phyloP scores from a whole-genome alignment of 176 grass and related monocot species.

The Cymbopogon citratus region DNA sequence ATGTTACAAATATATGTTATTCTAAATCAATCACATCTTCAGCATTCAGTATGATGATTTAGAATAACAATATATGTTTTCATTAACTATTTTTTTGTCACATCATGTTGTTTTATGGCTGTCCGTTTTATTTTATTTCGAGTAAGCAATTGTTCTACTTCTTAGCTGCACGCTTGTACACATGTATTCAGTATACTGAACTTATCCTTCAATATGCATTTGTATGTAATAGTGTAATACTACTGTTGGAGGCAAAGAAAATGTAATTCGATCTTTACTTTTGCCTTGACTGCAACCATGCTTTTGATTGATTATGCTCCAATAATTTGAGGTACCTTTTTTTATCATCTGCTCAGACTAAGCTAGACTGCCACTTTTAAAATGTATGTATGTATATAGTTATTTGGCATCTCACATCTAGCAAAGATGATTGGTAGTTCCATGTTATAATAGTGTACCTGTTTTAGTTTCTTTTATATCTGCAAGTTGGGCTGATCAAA shows the following conservation, averaged over 20 bases:
- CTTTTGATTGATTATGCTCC: not conserved
- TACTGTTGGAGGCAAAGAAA: not conserved
- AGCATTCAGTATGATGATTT: too few species aligned
- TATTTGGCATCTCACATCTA: not conserved
- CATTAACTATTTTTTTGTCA: not conserved
- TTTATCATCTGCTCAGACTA: not conserved
- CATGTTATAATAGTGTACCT: not conserved
- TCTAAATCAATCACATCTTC: too few species aligned
- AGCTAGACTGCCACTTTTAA: not conserved
- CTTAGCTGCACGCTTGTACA: conserved; percentile 17
- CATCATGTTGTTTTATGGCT: not conserved
- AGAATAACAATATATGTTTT: not conserved
- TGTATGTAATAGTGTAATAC: not conserved
- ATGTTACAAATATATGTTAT: not conserved
- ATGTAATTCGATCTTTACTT: not conserved
- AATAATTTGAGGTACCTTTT: conserved; percentile 17
- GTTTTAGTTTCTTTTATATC: conserved; percentile 15
- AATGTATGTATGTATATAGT: not conserved
- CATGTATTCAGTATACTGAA: not conserved
- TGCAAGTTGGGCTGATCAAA: conserved; percentile 29
- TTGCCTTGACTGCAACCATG: not conserved
- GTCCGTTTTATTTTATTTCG: not conserved
- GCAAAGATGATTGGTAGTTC: not conserved
- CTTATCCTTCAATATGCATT: conserved; percentile 6
- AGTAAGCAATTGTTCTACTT: conserved; percentile 3